Evolutionary conservation across 129 eudicot genomes (phyloP), one percentile per base, ranked within the genome.

Genomic region (Ambrosia artemisiifolia): DNA sequence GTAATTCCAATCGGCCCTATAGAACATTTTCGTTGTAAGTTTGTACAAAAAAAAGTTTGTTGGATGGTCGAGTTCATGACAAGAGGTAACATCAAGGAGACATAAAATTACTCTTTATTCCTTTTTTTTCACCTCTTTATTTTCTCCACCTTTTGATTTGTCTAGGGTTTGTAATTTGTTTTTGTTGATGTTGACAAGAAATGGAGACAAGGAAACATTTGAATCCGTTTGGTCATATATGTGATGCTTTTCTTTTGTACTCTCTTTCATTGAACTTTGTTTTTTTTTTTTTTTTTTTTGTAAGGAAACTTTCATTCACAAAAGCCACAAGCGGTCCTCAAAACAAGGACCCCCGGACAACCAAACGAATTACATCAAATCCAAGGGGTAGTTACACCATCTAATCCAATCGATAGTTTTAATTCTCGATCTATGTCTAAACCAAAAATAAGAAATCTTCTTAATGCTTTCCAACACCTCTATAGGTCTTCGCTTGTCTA

Each of bases 101-200:
- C 81, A 77, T 32, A 77, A 62, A 61, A 77, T 70, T 71, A 77
- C 76, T 28, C 71, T 77, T 70, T 70, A 77, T 77, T 77, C 76
- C 76, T 40, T 36, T 51, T 40, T 24, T 51, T 51, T 77, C 54
- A 75, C 79, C 59, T 32, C 60, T 75, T 67, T 17, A n/a, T 48
- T 74, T 61, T 19, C 28, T 32, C 1, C 13, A 2, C 48, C 73
- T 66, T 66, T 43, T 71, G 79, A 75, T 65, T 60, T 75, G 79
- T 54, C 57, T 65, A 53, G 67, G 14, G 65, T 55, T 65, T 62
- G 71, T 65, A 70, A 70, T 77, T 77, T 70, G 34, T 62, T 63
- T 77, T 77, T 70, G 34, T 62, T 63, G 81, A 77, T 38, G 81
- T 70, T 69, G 81, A 77, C 76, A 69, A 35, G 19, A 59, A 47